Base-by-base conservation (phyloP, 805 yeast species). In the Kodamaea laetipori region DNA sequence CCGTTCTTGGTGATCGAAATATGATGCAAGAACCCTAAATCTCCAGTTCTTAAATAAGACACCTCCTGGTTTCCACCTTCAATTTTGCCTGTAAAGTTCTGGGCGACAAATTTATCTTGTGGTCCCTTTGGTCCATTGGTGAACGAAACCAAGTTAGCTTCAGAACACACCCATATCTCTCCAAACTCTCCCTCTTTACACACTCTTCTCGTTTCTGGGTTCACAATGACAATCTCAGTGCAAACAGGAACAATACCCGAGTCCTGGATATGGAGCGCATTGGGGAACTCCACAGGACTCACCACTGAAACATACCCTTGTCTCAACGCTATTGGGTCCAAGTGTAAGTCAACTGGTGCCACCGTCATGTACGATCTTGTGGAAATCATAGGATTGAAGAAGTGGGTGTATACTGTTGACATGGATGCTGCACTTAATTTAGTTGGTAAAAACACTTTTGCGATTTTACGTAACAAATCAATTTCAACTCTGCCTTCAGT, bases 221-320 rank as follows among this genome's bases (percentile, higher is more conserved):
- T 94, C 3, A 94, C 97, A 47, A 94, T 86, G 1, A 95, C 94
- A 25, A 94, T 80, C 57, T 90, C 96, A 0, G 98, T 88, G 58
- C 95, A 87, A 6, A 90, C 90, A 0, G 97, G 95, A 0, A 90
- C 97, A 74, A 92, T 86, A 9, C 99, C 99, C 0, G 96, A 87
- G 57, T 94, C 99, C 57, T 90, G 96, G 6, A 94, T 66, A 44
- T 82, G 84, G 40, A 94, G 67, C 0, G 90, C 88, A 51, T 77
- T 74, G 3, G 86, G 82, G 18, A 74, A 74, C 49, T 80, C 85
- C 3, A 77, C 77, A 8, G 89, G 92, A 52, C 86, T 84, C 4
- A 89, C 90, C 18, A 86, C 75, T 15, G 86, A 81, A 2, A 94
- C 76, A 42, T 84, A 80, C 2, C 99, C 99, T 49, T 89, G 92